Evolutionary conservation across 2,329 filamentous ascomycete species (phyloP).

Genomic region (Colletotrichum paranaense): DNA sequence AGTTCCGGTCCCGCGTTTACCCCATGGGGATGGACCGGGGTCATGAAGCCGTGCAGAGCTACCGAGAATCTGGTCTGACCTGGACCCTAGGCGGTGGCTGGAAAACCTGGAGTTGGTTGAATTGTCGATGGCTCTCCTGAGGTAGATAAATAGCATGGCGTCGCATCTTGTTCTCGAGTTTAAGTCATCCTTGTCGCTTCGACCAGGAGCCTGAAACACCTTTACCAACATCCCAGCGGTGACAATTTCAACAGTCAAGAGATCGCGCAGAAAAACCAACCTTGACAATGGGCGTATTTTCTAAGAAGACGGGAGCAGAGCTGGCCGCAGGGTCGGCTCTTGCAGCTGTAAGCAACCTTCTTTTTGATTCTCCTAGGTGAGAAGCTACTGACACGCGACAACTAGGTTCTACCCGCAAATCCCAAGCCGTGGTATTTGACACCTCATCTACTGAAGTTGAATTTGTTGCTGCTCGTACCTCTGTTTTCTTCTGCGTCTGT

Average conservation of each 20-base stretch:
- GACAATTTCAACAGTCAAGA: background rate
- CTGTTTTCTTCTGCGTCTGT: slow-evolving; percentile 53
- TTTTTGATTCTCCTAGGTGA: background rate
- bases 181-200: background rate
- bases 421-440: slow-evolving; percentile 54
- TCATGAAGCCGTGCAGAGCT: background rate
- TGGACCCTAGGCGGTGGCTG: background rate
- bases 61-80: background rate
- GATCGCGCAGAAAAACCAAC: background rate
- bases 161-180: background rate
- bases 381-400: background rate
- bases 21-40: slow-evolving; percentile 1
- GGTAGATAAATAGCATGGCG: background rate
- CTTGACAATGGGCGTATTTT: background rate
- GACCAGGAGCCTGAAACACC: no score
- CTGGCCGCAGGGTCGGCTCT: slow-evolving; percentile 14
- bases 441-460: slow-evolving; percentile 54
- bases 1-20: slow-evolving; percentile 5
- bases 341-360: background rate
- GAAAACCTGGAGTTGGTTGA: background rate
- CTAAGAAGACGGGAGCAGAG: slow-evolving; percentile 1
- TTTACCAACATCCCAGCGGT: no score
- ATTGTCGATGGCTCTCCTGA: no score
- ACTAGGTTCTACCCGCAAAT: slow-evolving; percentile 52
- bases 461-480: slow-evolving; percentile 55